Evolutionary conservation across 2,329 filamentous ascomycete genomes (phyloP), one percentile per base, ranked within the genome.

Genomic region (Davidsoniella eucalypti): DNA sequence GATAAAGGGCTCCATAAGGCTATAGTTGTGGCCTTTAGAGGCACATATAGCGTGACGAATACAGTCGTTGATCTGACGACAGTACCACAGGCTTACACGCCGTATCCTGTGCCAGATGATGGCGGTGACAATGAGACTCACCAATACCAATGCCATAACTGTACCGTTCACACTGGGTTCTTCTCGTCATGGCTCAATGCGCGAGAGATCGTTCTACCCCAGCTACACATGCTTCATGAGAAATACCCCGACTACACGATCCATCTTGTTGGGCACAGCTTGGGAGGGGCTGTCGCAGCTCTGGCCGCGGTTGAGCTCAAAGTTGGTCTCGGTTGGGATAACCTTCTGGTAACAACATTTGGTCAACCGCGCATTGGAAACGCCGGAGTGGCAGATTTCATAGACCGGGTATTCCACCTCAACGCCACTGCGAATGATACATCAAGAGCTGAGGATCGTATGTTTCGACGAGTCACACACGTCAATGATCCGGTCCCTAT

Each of bases 91-190:
- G 77, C 84, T 62, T 98, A 96, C 60, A 76, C 87, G 1, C 88
- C 92, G 0, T 98, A 95, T 61, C 83, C 84, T 1, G 71, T 75
- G 1, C 69, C 71, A 0, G 68, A 69, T 39, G 62, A 69, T 44
- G 67, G 63, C 16, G 62, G 61, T 6, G 52, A 50, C 41, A 49
- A 29, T 9, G 50, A 54, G 18, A 50, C 38, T 3, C 47, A 41
- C 12, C 33, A 67, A 38, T 69, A 73, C 21, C 74, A 71, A 56
- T 98, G 92, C 64, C 63, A 68, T 5, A 90, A 94, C 62, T 98
- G 92, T 64, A 94, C 85, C 4, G 90, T 96, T 1, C 92, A 98
- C 62, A 80, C 78, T 54, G 92, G 92, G 16, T 98, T 98, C 64
- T 76, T 92, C 60, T 71, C 75, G 14, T 88, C 87, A 0, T 98